Evolutionary conservation across 1,139 yeast genomes (phyloP).

Genomic region (Fermentozyma sake): DNA sequence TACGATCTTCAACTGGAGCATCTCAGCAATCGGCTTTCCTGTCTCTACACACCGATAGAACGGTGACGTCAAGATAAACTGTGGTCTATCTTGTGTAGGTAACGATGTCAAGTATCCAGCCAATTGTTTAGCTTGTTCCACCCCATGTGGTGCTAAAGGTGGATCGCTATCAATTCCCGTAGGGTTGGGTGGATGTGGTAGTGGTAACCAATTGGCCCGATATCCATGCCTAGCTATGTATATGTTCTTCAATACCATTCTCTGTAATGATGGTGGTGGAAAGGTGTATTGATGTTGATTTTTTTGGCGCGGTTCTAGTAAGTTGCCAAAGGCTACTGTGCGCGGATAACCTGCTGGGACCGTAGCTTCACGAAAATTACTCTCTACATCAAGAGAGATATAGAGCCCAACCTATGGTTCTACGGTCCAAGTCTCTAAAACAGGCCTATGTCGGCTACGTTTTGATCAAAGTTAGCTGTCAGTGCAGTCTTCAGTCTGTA

Average conservation of each 20-base stretch:
- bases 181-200: slow-evolving; percentile 69
- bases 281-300: slow-evolving; percentile 1
- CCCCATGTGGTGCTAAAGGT: slow-evolving; percentile 74
- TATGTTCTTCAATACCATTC: slow-evolving; percentile 42
- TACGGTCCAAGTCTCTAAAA: no score
- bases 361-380: no score
- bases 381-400: no score
- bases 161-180: slow-evolving; percentile 84
- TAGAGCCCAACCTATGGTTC: no score
- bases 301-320: no score
- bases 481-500: no score
- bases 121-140: slow-evolving; percentile 71
- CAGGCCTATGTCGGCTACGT: no score
- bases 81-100: slow-evolving; percentile 47
- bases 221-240: slow-evolving; percentile 70
- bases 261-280: no score
- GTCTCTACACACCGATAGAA: slow-evolving; percentile 90
- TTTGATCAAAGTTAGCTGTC: no score
- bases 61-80: slow-evolving; percentile 70
- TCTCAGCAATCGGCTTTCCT: slow-evolving; percentile 59
- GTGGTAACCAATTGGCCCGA: slow-evolving; percentile 77
- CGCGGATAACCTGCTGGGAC: no score
- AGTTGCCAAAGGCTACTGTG: no score
- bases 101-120: slow-evolving; percentile 46
- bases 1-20: slow-evolving; percentile 50